Evolutionary conservation across 2,329 filamentous ascomycete species (phyloP).

Genomic region (Neocucurbitaria cava): DNA sequence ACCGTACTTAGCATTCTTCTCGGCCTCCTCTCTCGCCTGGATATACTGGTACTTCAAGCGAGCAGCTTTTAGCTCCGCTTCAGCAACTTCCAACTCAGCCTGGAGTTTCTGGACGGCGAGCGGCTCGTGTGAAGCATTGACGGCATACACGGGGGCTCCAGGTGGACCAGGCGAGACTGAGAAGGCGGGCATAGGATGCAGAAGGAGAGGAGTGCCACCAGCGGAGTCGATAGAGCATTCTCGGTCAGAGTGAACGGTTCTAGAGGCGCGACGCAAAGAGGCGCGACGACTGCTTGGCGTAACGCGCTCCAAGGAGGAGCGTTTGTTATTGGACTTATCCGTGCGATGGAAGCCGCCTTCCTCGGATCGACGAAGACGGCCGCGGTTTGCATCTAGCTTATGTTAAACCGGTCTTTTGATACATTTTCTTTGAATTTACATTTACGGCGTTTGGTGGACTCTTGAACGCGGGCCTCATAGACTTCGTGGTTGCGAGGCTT

Average conservation of each 20-base stretch:
- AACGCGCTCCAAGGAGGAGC: constrained; percentile 13
- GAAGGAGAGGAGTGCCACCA: neutral
- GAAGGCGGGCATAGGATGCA: constrained; percentile 11
- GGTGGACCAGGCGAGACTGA: constrained; percentile 16
- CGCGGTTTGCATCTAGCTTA: constrained; percentile 12
- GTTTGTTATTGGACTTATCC: constrained; percentile 24
- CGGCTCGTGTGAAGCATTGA: constrained; percentile 20
- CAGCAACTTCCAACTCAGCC: constrained; percentile 39
- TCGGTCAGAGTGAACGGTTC: constrained; percentile 16
- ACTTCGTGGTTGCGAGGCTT: constrained; percentile 29
- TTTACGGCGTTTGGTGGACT: constrained; percentile 29
- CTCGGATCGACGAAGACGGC: constrained; percentile 37
- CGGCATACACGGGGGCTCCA: constrained; percentile 5
- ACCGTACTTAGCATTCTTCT: constrained; percentile 5
- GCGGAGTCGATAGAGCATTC: constrained; percentile 11
- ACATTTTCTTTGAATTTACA: constrained; percentile 17
- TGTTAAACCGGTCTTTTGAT: constrained; percentile 5
- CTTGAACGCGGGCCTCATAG: constrained; percentile 38
- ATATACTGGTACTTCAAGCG: constrained; percentile 31
- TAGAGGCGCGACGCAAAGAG: neutral
- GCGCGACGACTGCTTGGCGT: constrained; percentile 6
- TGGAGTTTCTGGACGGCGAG: constrained; percentile 34
- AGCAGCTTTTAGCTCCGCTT: constrained; percentile 39
- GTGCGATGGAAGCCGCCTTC: constrained; percentile 33
- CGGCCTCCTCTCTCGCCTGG: constrained; percentile 26